These are phyloP conservation scores for Bidens hawaiensis DNA, from an alignment of 140 eudicot species.

Conservation along the genomic window DNA sequence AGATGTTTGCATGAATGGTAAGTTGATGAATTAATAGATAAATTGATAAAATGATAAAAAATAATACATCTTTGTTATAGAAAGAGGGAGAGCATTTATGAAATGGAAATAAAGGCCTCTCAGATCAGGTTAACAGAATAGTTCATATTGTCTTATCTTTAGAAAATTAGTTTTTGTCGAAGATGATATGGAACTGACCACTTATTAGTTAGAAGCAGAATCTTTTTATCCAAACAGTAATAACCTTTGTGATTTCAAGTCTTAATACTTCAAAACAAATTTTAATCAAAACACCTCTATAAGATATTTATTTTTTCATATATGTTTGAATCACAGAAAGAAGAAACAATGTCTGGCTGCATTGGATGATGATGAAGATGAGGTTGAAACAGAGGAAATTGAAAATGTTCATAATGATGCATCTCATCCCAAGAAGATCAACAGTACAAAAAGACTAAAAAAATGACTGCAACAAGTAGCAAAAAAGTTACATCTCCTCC, in stretches of 20 bases:
- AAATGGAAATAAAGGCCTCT: conserved; percentile 1
- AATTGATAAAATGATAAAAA: background rate
- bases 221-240: background rate
- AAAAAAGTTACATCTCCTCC: conserved; percentile 18
- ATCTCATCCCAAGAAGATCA: conserved; percentile 15
- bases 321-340: conserved; percentile 33
- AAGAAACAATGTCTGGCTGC: conserved; percentile 42
- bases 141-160: background rate
- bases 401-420: conserved; percentile 23
- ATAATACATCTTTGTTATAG: background rate
- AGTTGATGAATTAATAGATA: background rate
- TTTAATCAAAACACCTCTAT: background rate
- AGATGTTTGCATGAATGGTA: background rate
- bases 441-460: conserved; percentile 18
- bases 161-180: background rate
- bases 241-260: background rate
- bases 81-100: background rate
- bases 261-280: background rate
- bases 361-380: conserved; percentile 29
- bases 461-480: conserved; percentile 28
- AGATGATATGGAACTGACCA: background rate
- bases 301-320: background rate
- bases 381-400: conserved; percentile 21
- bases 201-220: background rate
- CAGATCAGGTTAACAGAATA: background rate